These are phyloP conservation scores for Lentinula novae-zelandiae DNA, from an alignment of 1,284 basidiomycete species.

Conservation along the genomic window DNA sequence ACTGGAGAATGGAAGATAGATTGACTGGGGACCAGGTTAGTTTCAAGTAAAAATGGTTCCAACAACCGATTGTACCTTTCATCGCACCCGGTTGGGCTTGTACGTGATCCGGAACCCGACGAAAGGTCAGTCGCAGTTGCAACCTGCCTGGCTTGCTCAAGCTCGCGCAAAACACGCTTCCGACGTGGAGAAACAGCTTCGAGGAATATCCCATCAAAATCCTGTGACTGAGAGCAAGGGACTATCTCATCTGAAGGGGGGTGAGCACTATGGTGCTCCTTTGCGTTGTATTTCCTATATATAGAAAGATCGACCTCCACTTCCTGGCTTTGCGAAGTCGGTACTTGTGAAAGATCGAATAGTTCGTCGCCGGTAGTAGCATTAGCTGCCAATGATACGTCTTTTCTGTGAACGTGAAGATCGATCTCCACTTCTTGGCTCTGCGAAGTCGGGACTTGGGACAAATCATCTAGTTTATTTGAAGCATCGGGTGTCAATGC, in stretches of 20 bases:
- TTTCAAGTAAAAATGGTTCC: background rate
- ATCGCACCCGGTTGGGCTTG: background rate
- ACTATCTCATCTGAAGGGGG: slow-evolving; percentile 4
- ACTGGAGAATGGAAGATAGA: background rate
- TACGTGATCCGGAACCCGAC: background rate
- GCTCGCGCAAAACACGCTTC: background rate
- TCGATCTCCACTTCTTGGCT: slow-evolving; percentile 3
- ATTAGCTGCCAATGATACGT: background rate
- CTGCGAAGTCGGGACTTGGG: slow-evolving; percentile 10
- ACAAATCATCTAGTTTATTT: background rate
- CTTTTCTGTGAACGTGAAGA: background rate
- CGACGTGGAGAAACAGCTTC: slow-evolving; percentile 1
- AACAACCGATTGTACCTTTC: background rate
- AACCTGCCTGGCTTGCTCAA: background rate
- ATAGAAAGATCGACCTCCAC: slow-evolving; percentile 5
- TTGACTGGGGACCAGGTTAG: background rate
- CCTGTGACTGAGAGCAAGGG: slow-evolving; percentile 20
- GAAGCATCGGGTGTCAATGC: background rate
- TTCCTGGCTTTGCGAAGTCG: slow-evolving; percentile 12
- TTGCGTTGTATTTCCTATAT: background rate
- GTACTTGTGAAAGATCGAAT: background rate
- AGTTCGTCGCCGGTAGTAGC: background rate
- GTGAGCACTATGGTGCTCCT: background rate
- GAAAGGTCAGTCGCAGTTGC: background rate
- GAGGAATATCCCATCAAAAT: slow-evolving; percentile 12